Base-by-base conservation (phyloP, 495 filamentous ascomycete genomes). In the Amorphotheca resinae region DNA sequence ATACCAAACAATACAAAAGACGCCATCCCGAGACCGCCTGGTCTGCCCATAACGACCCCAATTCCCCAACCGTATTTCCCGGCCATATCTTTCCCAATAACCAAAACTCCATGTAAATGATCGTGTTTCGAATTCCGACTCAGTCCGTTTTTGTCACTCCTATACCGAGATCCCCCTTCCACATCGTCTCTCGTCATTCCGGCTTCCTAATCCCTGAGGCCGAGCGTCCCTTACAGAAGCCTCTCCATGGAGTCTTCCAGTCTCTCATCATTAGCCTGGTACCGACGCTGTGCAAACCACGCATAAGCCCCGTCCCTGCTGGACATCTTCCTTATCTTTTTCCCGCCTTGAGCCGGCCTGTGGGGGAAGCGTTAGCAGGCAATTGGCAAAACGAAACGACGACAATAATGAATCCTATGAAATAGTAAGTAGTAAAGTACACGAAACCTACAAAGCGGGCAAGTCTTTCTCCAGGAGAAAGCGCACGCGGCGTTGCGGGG, bases 221-320 rank as follows among this genome's bases (percentile, higher is more conserved):
- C 25, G 25, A 28, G n/a, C 25, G 11, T 28, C 25, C 25, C 25
- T 11, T 28, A 28, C 11, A 28, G 25, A 5, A 28, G 25, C 34
- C 18, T 37, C 34, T 37, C 34, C 34, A 37, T 37, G 4, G 34
- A 37, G 20, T 37, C 34, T 8, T 37, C 34, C 34, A 37, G 20
- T 28, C 25, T 28, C 14, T 37, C 34, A 37, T 37, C 34, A 21
- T 18, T 37, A 8, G 18, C 14, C 9, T 37, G 7, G 15, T 37
- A 21, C 5, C 34, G 11, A 12, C 34, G 14, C 15, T 37, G 11
- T 18, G 34, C 34, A 8, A 15, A 37, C 34, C 34, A 37, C 2
- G 34, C 34, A 15, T 37, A 18, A 4, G 14, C 34, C 6, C 9
- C 34, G 20, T 37, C 34, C 34, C 34, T 11, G 17, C 34, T 37